Percentiles rank a stretch among this genome's conserved stretches.
Evolutionary conservation across 2,329 filamentous ascomycete species (phyloP).

Genomic region (Neoscytalidium dimidiatum): DNA sequence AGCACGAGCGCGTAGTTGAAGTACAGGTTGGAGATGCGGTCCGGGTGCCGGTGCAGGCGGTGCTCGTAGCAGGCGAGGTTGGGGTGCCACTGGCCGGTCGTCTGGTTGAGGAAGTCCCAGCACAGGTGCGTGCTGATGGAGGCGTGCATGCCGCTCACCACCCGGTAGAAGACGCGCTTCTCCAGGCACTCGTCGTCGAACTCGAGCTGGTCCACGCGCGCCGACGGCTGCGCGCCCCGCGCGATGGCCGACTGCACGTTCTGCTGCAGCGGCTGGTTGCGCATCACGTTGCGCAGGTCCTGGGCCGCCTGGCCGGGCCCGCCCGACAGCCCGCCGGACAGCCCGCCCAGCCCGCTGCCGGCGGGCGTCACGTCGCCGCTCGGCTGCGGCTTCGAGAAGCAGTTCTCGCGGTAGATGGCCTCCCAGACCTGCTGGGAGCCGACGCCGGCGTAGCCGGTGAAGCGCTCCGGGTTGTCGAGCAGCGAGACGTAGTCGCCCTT

Average conservation of each 20-base stretch:
- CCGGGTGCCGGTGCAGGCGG: slow-evolving; percentile 80
- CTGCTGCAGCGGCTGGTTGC: slow-evolving; percentile 61
- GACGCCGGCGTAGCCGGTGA: slow-evolving; percentile 87
- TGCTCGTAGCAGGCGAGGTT: slow-evolving; percentile 87
- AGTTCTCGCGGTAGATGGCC: slow-evolving; percentile 95
- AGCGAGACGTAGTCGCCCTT: slow-evolving; percentile 98
- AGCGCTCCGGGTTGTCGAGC: slow-evolving; percentile 89
- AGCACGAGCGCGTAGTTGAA: slow-evolving; percentile 98
- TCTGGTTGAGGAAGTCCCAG: slow-evolving; percentile 94
- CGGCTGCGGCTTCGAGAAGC: slow-evolving; percentile 65
- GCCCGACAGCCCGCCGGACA: slow-evolving; percentile 30
- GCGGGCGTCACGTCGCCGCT: slow-evolving; percentile 29
- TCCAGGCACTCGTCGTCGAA: slow-evolving; percentile 91
- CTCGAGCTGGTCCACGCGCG: slow-evolving; percentile 67
- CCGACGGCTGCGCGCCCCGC: slow-evolving; percentile 52
- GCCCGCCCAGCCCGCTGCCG: slow-evolving; percentile 43
- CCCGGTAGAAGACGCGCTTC: slow-evolving; percentile 96
- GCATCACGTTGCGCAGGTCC: slow-evolving; percentile 63
- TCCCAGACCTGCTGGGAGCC: slow-evolving; percentile 92
- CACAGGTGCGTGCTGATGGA: slow-evolving; percentile 96
- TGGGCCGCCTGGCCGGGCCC: slow-evolving; percentile 57
- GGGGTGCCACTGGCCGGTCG: slow-evolving; percentile 87
- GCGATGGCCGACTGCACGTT: slow-evolving; percentile 60
- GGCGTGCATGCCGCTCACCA: slow-evolving; percentile 96
- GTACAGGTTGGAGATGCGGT: slow-evolving; percentile 95